A percentile compares a stretch with the other conserved stretches of the same genome.
Evolutionary conservation across 2,329 filamentous ascomycete species (phyloP).

Genomic region (Aspergillus ruber): DNA sequence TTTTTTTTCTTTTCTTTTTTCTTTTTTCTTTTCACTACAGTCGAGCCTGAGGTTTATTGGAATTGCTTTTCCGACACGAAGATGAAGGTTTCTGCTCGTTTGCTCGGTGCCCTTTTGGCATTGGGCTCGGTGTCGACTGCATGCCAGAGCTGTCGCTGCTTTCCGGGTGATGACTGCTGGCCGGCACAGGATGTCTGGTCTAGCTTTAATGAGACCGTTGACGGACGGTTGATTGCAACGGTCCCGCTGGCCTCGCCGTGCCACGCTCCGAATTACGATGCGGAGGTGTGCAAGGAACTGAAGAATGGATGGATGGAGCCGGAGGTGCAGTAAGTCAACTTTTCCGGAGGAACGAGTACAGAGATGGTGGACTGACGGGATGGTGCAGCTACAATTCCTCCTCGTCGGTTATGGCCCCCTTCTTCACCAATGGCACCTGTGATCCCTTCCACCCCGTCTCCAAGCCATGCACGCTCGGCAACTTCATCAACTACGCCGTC

Average conservation of each 20-base stretch:
- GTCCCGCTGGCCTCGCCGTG: conserved; percentile 49
- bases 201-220: conserved; percentile 47
- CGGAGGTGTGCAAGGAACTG: conserved; percentile 36
- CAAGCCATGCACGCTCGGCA: conserved; percentile 22
- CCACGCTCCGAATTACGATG: conserved; percentile 46
- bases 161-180: conserved; percentile 52
- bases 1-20: background rate
- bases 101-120: background rate
- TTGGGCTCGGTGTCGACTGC: background rate
- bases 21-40: background rate
- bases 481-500: conserved; percentile 30
- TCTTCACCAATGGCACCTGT: conserved; percentile 34
- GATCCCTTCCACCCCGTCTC: conserved; percentile 34
- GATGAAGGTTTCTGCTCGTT: background rate
- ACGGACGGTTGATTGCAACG: conserved; percentile 47
- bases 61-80: background rate
- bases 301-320: conserved; percentile 41
- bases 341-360: no score
- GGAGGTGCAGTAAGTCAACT: conserved; percentile 38
- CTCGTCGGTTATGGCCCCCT: conserved; percentile 35
- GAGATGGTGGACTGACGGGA: background rate
- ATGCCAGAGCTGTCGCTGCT: conserved; percentile 38
- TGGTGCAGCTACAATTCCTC: conserved; percentile 52
- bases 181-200: conserved; percentile 44
- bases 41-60: background rate